Conservation (phyloP, 1,284 basidiomycete species). For the Pseudomicrostroma phylloplanum region DNA sequence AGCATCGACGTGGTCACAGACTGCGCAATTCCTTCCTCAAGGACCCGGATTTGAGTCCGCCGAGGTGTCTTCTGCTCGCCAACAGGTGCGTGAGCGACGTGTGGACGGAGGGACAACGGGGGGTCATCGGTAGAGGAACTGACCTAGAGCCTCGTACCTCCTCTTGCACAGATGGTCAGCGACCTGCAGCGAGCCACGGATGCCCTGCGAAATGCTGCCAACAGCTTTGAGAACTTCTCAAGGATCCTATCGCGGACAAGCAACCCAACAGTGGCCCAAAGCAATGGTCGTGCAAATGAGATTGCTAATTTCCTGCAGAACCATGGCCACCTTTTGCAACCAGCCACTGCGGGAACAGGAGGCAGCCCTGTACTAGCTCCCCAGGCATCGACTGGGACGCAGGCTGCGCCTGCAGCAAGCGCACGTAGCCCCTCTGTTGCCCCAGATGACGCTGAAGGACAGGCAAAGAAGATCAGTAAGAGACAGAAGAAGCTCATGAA, state of each 20-base stretch:
- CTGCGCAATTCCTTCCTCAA: not conserved
- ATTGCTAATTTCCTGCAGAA: constrained; percentile 22
- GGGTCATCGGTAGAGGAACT: not conserved
- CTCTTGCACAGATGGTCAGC: constrained; percentile 26
- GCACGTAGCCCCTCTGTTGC: constrained; percentile 21
- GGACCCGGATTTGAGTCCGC: not conserved
- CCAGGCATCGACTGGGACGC: constrained; percentile 15
- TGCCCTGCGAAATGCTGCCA: constrained; percentile 31
- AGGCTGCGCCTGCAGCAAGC: constrained; percentile 18
- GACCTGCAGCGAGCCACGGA: constrained; percentile 29
- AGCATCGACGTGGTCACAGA: not conserved
- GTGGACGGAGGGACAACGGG: no score
- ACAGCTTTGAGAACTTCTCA: constrained; percentile 32
- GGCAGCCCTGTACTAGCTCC: constrained; percentile 8
- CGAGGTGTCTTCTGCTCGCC: not conserved
- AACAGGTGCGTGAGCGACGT: not conserved
- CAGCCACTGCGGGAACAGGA: not conserved
- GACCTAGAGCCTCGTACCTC: not conserved
- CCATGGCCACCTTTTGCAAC: constrained; percentile 25
- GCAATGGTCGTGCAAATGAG: constrained; percentile 10
- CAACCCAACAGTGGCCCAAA: constrained; percentile 22
- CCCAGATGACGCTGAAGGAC: constrained; percentile 17
- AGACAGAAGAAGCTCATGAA: constrained; percentile 26
- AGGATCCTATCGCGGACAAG: constrained; percentile 31
- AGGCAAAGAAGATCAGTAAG: constrained; percentile 32